A percentile compares a stretch with the other conserved stretches of the same genome.
Conservation (phyloP, 2,329 filamentous ascomycete species). For the Pyricularia sp. region DNA sequence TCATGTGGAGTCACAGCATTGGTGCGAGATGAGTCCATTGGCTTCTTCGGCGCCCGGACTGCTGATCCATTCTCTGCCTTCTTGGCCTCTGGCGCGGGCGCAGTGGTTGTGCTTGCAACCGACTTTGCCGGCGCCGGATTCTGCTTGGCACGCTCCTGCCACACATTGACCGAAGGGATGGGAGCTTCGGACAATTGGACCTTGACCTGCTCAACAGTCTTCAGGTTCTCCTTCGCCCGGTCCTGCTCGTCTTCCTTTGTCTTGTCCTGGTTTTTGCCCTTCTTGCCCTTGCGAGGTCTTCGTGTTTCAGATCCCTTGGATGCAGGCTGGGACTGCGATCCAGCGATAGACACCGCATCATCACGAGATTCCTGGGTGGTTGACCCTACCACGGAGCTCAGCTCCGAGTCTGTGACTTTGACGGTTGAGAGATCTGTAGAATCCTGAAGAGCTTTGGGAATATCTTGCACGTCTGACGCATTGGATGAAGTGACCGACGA, state of each 20-base stretch:
- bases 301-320: conserved; percentile 39
- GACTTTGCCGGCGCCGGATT: conserved; percentile 28
- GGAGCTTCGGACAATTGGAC: conserved; percentile 67
- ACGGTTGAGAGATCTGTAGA: conserved; percentile 11
- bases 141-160: conserved; percentile 53
- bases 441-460: conserved; percentile 12
- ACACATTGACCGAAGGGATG: conserved; percentile 73
- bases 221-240: conserved; percentile 43
- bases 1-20: conserved; percentile 20
- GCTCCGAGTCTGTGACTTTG: conserved; percentile 16
- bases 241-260: conserved; percentile 36
- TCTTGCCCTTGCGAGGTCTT: conserved; percentile 51
- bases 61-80: conserved; percentile 16
- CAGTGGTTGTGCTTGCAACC: conserved; percentile 9
- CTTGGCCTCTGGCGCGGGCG: conserved; percentile 29
- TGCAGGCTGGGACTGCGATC: conserved; percentile 9
- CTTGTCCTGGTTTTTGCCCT: conserved; percentile 36
- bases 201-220: conserved; percentile 33
- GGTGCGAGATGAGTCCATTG: conserved; percentile 6
- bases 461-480: conserved; percentile 18
- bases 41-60: conserved; percentile 20
- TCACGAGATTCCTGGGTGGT: conserved; percentile 12
- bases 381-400: conserved; percentile 13
- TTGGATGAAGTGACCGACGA: conserved; percentile 24
- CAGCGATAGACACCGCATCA: conserved; percentile 6